These are phyloP conservation scores for Diversispora epigaea DNA, from an alignment of 192 early-diverging fungal genomes.

Conservation along the genomic window DNA sequence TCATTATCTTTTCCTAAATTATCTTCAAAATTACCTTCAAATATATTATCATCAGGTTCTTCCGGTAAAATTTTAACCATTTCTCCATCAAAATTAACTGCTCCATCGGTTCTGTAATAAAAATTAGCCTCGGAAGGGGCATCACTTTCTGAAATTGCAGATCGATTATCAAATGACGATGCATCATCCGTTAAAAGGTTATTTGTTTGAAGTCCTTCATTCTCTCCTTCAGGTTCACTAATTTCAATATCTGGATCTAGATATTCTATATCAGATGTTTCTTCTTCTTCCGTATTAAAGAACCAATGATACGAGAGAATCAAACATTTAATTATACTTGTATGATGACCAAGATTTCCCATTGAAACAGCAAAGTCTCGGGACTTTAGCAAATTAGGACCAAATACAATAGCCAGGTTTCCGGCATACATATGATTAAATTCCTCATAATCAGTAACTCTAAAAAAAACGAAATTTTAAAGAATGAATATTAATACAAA, in stretches of 20 bases:
- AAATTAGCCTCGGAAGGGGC: background rate
- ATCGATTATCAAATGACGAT: background rate
- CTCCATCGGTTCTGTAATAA: background rate
- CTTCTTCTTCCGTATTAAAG: slow-evolving; percentile 69
- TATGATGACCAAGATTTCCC: slow-evolving; percentile 73
- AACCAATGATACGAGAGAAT: slow-evolving; percentile 78
- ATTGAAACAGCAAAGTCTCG: slow-evolving; percentile 65
- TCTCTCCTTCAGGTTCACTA: slow-evolving; percentile 9
- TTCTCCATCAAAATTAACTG: too few species aligned
- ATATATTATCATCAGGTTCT: too few species aligned
- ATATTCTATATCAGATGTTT: slow-evolving; percentile 7
- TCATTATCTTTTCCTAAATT: too few species aligned
- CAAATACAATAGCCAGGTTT: slow-evolving; percentile 96
- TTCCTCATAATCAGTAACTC: slow-evolving; percentile 71
- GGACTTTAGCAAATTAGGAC: slow-evolving; percentile 78
- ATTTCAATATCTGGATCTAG: slow-evolving; percentile 8
- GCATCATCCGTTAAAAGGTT: background rate
- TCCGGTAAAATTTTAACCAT: too few species aligned
- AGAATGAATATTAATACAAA: background rate
- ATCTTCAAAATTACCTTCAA: too few species aligned
- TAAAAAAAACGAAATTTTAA: background rate
- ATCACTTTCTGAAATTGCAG: background rate
- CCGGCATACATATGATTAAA: slow-evolving; percentile 87
- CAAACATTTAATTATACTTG: slow-evolving; percentile 69
- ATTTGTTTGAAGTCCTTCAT: background rate